phyloP scores from a whole-genome alignment of 345 rosid genomes.

The Pelargonium nanum region DNA sequence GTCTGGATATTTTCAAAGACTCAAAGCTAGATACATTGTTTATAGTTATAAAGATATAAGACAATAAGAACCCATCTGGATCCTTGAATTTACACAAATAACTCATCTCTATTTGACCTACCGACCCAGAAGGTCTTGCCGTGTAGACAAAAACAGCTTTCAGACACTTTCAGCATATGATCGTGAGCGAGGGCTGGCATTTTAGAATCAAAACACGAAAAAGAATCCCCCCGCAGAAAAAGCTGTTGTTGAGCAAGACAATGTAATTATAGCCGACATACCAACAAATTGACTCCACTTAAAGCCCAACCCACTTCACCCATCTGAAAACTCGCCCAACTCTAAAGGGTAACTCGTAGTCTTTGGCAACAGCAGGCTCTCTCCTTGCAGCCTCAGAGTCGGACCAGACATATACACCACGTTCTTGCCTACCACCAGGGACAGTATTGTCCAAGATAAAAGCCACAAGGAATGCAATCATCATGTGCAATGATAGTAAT shows the following conservation, averaged over 20 bases:
- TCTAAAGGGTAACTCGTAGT: constrained; percentile 79
- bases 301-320: constrained; percentile 96
- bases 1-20: constrained; percentile 18
- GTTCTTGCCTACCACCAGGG: constrained; percentile 84
- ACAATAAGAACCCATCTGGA: constrained; percentile 21
- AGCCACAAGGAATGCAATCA: constrained; percentile 82
- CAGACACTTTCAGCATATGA: constrained; percentile 27
- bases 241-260: constrained; percentile 7
- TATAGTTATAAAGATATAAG: constrained; percentile 17
- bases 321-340: constrained; percentile 80
- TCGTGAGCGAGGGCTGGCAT: constrained; percentile 6
- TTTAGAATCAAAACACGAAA: constrained; percentile 7
- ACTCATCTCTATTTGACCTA: constrained; percentile 22
- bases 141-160: constrained; percentile 13
- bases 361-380: constrained; percentile 76
- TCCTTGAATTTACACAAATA: constrained; percentile 29
- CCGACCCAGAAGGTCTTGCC: constrained; percentile 11
- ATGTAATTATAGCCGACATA: not conserved
- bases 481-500: constrained; percentile 66
- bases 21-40: constrained; percentile 15
- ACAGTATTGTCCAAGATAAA: constrained; percentile 85
- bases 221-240: not conserved
- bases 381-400: constrained; percentile 78
- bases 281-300: constrained; percentile 11
- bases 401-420: constrained; percentile 88